A percentile compares a stretch with the other conserved stretches of the same genome.
Conservation (phyloP, 495 filamentous ascomycete species). For the Podospora appendiculata region DNA sequence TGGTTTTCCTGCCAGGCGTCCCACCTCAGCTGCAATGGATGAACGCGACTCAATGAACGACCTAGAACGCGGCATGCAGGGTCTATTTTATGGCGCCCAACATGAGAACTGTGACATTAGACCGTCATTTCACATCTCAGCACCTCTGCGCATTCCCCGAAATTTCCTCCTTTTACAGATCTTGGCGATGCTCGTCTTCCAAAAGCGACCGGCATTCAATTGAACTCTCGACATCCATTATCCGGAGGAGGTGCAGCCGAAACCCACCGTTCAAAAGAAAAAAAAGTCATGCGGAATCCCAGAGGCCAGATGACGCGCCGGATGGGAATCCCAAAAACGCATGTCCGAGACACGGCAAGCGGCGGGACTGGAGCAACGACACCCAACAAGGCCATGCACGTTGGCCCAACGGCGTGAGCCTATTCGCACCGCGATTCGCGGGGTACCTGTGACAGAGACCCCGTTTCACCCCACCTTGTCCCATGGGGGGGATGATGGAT, state of each 20-base stretch:
- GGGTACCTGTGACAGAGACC: neutral
- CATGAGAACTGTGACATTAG: no score
- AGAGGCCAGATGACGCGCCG: neutral
- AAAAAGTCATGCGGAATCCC: neutral
- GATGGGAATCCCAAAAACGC: neutral
- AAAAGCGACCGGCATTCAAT: no score
- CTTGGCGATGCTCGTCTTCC: neutral
- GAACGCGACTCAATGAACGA: neutral
- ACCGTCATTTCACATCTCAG: neutral
- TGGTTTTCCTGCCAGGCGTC: neutral
- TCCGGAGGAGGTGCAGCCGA: neutral
- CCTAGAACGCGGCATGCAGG: neutral
- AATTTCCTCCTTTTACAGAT: neutral
- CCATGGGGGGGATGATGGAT: no score
- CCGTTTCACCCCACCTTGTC: no score
- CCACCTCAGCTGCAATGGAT: neutral
- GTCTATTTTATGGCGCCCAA: no score
- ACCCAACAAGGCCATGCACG: conserved; percentile 8
- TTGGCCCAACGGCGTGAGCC: conserved; percentile 5
- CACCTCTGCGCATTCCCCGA: neutral
- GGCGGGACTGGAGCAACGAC: neutral
- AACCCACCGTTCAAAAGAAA: neutral
- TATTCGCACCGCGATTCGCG: conserved; percentile 3
- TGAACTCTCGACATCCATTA: no score
- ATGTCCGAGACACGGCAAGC: neutral